A percentile compares a stretch with the other conserved stretches of the same genome.
Evolutionary conservation across 2,329 filamentous ascomycete species (phyloP).

Genomic region (Knoxdaviesia capensis): DNA sequence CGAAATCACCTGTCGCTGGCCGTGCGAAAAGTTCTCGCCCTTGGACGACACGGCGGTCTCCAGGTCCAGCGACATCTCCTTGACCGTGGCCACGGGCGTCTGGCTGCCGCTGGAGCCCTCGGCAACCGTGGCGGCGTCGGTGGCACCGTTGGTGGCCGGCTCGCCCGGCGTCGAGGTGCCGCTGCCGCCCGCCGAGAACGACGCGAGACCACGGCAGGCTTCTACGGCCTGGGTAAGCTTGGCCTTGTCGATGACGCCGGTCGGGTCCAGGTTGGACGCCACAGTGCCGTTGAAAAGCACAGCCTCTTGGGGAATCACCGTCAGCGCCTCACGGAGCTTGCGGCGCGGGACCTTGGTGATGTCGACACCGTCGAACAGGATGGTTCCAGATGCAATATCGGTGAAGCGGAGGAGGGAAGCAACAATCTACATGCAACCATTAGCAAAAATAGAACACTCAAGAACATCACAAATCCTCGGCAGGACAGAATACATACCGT

Average conservation of each 20-base stretch:
- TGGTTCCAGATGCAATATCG: constrained; percentile 18
- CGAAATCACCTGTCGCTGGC: constrained; percentile 27
- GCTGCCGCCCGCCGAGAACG: constrained; percentile 14
- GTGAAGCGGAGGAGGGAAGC: constrained; percentile 25
- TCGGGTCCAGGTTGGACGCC: constrained; percentile 34
- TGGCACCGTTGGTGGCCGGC: constrained; percentile 3
- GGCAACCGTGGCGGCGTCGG: not conserved
- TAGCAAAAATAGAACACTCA: not conserved
- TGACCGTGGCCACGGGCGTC: no score
- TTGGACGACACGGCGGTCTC: constrained; percentile 19
- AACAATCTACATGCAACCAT: constrained; percentile 12
- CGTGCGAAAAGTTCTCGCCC: constrained; percentile 25
- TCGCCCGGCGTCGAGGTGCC: constrained; percentile 7
- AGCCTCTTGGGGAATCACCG: constrained; percentile 29
- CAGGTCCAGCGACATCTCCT: constrained; percentile 13
- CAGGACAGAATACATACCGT: constrained; percentile 25
- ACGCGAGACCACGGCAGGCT: constrained; percentile 26
- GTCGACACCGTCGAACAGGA: constrained; percentile 24
- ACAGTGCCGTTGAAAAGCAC: constrained; percentile 24
- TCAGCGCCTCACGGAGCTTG: constrained; percentile 22
- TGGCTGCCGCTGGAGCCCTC: constrained; percentile 5
- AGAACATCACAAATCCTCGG: no score
- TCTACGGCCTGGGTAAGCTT: constrained; percentile 38
- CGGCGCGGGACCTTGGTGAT: constrained; percentile 21
- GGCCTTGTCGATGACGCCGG: constrained; percentile 23